Conservation (phyloP, 192 early-diverging fungal species). For the Borealophlyctis nickersoniae region DNA sequence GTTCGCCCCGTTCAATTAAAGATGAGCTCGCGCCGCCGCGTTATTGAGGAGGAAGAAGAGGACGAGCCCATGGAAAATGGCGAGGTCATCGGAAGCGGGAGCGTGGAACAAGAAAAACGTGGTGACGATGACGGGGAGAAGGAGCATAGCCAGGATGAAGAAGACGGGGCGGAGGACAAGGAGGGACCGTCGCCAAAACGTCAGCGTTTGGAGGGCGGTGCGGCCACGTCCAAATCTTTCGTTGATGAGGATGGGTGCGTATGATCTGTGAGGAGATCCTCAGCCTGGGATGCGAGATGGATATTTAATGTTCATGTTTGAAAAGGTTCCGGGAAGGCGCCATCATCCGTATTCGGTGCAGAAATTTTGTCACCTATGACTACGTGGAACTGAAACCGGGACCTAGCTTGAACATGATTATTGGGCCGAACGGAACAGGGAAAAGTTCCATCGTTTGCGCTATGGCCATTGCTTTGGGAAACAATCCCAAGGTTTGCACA, state of each 20-base stretch:
- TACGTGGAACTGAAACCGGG: constrained; percentile 80
- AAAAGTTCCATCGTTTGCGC: constrained; percentile 95
- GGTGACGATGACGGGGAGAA: too few relatives aligned
- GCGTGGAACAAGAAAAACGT: too few relatives aligned
- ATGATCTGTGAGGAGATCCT: not conserved
- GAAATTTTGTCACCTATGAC: constrained; percentile 98
- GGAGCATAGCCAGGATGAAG: too few relatives aligned
- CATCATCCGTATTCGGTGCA: constrained; percentile 71
- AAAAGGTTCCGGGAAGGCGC: constrained; percentile 46
- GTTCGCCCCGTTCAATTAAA: too few relatives aligned
- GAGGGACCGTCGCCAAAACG: constrained; percentile 7
- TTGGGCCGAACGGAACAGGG: constrained; percentile 92
- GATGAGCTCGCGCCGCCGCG: too few relatives aligned
- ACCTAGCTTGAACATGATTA: constrained; percentile 96
- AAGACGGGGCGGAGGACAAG: not conserved
- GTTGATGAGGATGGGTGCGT: not conserved
- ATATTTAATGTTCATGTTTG: not conserved
- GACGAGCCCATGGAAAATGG: too few relatives aligned
- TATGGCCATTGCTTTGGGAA: constrained; percentile 90
- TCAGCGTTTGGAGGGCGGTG: not conserved
- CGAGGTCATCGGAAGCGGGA: too few relatives aligned
- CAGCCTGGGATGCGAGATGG: not conserved
- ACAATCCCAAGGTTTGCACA: constrained; percentile 55
- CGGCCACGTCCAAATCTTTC: not conserved
- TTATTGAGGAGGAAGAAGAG: too few relatives aligned